Evolutionary conservation across 352 stramenopile species (phyloP).

Genomic region (Pythium coloratum): DNA sequence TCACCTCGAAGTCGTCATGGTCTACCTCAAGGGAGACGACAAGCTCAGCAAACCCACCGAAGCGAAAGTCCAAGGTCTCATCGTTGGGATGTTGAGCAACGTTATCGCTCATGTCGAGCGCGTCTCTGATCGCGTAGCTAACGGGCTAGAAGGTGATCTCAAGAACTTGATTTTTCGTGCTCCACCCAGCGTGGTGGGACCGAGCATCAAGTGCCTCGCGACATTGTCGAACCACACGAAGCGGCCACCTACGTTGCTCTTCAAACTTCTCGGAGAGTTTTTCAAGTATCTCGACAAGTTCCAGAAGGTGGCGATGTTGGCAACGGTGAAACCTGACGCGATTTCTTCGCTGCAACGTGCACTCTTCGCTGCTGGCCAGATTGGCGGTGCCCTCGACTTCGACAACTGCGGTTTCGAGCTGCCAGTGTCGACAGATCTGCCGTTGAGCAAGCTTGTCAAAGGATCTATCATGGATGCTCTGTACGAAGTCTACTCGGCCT

Average conservation of each 20-base stretch:
- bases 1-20: slow-evolving; percentile 70
- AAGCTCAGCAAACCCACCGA: slow-evolving; percentile 53
- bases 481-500: slow-evolving; percentile 59
- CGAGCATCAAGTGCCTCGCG: slow-evolving; percentile 74
- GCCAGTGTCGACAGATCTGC: slow-evolving; percentile 14
- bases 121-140: slow-evolving; percentile 46
- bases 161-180: slow-evolving; percentile 59
- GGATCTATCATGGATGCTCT: slow-evolving; percentile 59
- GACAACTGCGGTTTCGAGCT: slow-evolving; percentile 37
- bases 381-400: slow-evolving; percentile 68
- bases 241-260: slow-evolving; percentile 44
- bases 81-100: slow-evolving; percentile 61
- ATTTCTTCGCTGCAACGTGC: slow-evolving; percentile 68
- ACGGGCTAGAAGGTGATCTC: slow-evolving; percentile 58
- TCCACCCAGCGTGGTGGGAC: slow-evolving; percentile 81
- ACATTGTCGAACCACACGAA: slow-evolving; percentile 47
- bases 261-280: slow-evolving; percentile 70
- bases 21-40: slow-evolving; percentile 71
- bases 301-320: slow-evolving; percentile 33
- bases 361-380: slow-evolving; percentile 68
- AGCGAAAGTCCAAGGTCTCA: slow-evolving; percentile 55
- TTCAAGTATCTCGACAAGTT: slow-evolving; percentile 61
- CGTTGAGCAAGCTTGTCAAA: slow-evolving; percentile 41
- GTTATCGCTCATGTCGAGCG: slow-evolving; percentile 54
- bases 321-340: slow-evolving; percentile 35